Evolutionary conservation across 2,329 filamentous ascomycete species (phyloP).

Genomic region (Neopestalotiopsis sp.): DNA sequence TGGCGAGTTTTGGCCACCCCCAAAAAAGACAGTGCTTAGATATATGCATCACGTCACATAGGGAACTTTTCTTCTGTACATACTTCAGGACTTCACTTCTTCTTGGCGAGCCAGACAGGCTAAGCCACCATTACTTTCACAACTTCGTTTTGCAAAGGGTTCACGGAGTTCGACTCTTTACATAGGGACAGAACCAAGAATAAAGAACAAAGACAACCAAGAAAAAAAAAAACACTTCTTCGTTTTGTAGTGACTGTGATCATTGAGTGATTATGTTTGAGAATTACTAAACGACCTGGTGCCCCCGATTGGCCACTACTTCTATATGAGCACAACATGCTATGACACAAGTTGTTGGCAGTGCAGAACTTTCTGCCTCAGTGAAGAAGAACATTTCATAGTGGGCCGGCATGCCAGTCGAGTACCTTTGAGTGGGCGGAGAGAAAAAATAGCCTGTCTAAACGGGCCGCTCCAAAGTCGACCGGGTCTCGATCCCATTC

Average conservation of each 20-base stretch:
- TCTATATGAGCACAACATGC: background rate
- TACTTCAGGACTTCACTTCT: slow-evolving; percentile 3
- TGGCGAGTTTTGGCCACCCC: background rate
- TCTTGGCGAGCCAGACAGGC: background rate
- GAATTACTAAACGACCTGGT: background rate
- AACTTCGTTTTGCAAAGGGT: background rate
- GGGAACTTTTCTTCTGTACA: background rate
- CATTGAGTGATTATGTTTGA: background rate
- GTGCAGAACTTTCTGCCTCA: background rate
- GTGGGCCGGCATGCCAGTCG: background rate
- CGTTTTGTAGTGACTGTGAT: background rate
- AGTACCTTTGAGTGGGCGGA: background rate
- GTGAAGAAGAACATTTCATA: background rate
- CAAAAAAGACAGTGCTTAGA: slow-evolving; percentile 12
- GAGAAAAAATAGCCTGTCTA: background rate
- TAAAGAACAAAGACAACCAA: background rate
- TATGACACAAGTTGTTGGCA: background rate
- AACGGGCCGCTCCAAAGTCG: background rate
- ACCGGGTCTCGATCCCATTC: background rate
- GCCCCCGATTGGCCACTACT: background rate
- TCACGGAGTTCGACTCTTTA: background rate
- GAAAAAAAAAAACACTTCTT: background rate
- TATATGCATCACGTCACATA: slow-evolving; percentile 1
- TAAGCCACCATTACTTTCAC: background rate
- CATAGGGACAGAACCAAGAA: background rate